Percentiles rank a stretch among this genome's conserved stretches.
Conservation (phyloP, 768 basidiomycete species). For the Lentinula boryana region DNA sequence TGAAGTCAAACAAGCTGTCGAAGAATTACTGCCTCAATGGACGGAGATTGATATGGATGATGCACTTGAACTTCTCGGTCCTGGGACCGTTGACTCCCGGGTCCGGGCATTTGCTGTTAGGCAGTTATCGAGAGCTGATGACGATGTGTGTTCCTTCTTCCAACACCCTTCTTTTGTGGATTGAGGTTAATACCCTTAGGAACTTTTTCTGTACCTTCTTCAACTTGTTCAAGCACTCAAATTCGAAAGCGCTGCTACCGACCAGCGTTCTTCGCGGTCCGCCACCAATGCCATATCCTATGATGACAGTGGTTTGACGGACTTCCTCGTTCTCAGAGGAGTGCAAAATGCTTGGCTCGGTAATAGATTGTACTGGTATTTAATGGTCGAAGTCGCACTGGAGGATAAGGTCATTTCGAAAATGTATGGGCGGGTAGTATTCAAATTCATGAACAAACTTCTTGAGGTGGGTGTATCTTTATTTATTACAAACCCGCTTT, state of each 20-base stretch:
- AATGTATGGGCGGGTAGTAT: constrained; percentile 91
- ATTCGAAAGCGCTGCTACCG: constrained; percentile 81
- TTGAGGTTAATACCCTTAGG: constrained; percentile 39
- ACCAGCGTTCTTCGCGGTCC: constrained; percentile 70
- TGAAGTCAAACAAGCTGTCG: constrained; percentile 97
- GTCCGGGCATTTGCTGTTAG: constrained; percentile 93
- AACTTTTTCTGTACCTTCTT: constrained; percentile 84
- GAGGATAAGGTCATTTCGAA: constrained; percentile 84
- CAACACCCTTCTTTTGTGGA: background rate
- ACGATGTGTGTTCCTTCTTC: constrained; percentile 59
- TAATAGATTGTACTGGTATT: constrained; percentile 94
- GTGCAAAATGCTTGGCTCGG: constrained; percentile 81
- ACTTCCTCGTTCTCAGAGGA: constrained; percentile 84
- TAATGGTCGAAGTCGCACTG: constrained; percentile 91
- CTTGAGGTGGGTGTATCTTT: constrained; percentile 53
- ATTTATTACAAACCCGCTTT: background rate
- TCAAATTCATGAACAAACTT: constrained; percentile 84
- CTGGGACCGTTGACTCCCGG: constrained; percentile 82
- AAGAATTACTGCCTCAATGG: constrained; percentile 93
- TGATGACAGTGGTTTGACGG: constrained; percentile 88
- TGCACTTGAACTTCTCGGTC: constrained; percentile 90
- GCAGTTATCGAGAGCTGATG: constrained; percentile 86
- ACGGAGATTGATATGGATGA: constrained; percentile 96
- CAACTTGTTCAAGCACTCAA: constrained; percentile 98
- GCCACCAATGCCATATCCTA: constrained; percentile 74